Conservation (phyloP, 768 basidiomycete genomes). For the Steccherinum ochraceum region DNA sequence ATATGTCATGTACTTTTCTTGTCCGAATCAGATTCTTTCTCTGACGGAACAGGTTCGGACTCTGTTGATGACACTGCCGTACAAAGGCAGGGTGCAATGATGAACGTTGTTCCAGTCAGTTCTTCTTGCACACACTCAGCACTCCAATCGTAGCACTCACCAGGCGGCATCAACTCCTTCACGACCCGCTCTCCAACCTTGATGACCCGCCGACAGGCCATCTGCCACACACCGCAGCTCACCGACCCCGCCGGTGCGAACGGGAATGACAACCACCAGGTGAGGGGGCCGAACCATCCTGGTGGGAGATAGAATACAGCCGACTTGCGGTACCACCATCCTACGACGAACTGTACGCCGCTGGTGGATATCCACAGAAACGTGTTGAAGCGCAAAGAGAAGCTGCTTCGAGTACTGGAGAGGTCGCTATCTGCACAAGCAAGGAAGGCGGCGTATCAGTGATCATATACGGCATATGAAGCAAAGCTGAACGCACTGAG, state of each 20-base stretch:
- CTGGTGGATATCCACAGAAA: constrained; percentile 82
- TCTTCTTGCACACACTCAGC: neutral
- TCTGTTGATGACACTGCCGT: constrained; percentile 12
- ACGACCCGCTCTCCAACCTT: constrained; percentile 67
- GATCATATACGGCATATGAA: constrained; percentile 13
- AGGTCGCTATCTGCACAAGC: constrained; percentile 55
- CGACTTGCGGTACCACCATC: constrained; percentile 87
- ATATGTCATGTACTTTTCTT: constrained; percentile 8
- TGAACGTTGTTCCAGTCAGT: constrained; percentile 2
- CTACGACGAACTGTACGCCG: constrained; percentile 75
- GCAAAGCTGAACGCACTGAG: too few species aligned
- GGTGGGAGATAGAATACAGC: constrained; percentile 91
- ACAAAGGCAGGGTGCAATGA: constrained; percentile 1
- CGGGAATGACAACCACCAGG: constrained; percentile 86
- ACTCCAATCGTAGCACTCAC: constrained; percentile 25
- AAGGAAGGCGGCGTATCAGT: neutral
- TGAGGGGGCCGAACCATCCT: constrained; percentile 85
- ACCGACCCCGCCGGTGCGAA: constrained; percentile 88
- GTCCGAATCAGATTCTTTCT: constrained; percentile 7
- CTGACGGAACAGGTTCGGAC: constrained; percentile 14
- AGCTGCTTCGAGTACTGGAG: constrained; percentile 76
- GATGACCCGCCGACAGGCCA: constrained; percentile 87
- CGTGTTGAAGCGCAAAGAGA: constrained; percentile 66
- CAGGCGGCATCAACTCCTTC: constrained; percentile 47
- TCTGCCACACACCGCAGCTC: constrained; percentile 91